Conservation (phyloP, 2,329 filamentous ascomycete species). For the Podosphaera aphanis region DNA sequence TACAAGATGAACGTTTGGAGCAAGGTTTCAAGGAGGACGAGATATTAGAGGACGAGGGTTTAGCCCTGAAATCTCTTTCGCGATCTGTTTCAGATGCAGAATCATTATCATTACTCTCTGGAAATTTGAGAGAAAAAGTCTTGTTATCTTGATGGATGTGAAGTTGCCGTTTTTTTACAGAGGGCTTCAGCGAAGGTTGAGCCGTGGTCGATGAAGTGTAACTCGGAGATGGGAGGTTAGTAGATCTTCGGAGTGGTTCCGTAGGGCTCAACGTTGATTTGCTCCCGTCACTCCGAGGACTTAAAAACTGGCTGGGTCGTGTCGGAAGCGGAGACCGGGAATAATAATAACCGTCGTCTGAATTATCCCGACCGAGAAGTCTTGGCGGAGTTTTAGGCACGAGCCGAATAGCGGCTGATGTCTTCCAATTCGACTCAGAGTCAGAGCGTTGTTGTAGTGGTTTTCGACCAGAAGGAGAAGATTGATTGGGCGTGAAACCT, state of each 20-base stretch:
- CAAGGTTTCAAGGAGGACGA: background rate
- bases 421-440: slow-evolving; percentile 3
- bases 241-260: slow-evolving; percentile 7
- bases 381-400: slow-evolving; percentile 7
- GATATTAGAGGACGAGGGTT: background rate
- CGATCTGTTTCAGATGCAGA: background rate
- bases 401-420: slow-evolving; percentile 5
- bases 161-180: slow-evolving; percentile 13
- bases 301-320: slow-evolving; percentile 14
- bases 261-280: slow-evolving; percentile 4
- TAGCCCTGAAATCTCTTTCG: background rate
- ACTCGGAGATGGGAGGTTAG: slow-evolving; percentile 5
- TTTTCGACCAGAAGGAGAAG: background rate
- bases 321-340: slow-evolving; percentile 15
- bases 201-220: slow-evolving; percentile 9
- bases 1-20: background rate
- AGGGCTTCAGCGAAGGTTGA: slow-evolving; percentile 8
- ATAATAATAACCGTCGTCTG: slow-evolving; percentile 7
- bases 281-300: slow-evolving; percentile 5
- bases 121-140: slow-evolving; percentile 12
- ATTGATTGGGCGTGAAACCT: background rate
- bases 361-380: slow-evolving; percentile 3
- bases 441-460: slow-evolving; percentile 2
- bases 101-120: background rate
- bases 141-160: slow-evolving; percentile 14